Percentiles rank a stretch among this genome's conserved stretches.
Conservation (phyloP, 2,329 filamentous ascomycete genomes). For the Onygena corvina region DNA sequence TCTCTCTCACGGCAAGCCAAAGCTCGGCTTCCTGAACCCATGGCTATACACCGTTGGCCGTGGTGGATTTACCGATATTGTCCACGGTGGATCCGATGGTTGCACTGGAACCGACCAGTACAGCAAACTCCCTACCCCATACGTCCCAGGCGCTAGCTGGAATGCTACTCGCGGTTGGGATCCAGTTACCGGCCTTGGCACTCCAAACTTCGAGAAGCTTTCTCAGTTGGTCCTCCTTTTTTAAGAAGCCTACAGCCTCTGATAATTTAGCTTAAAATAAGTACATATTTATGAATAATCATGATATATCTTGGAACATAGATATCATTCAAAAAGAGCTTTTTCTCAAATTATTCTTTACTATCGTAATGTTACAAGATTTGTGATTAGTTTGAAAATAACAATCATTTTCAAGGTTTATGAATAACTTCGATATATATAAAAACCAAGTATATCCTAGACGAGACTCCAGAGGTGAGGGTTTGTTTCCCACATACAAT, state of each 20-base stretch:
- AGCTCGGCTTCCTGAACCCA: constrained; percentile 50
- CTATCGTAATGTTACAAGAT: too few species aligned
- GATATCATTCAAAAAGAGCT: not conserved
- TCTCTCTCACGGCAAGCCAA: constrained; percentile 41
- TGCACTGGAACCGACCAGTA: constrained; percentile 33
- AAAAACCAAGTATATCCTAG: too few species aligned
- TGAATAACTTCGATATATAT: too few species aligned
- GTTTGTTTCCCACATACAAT: too few species aligned
- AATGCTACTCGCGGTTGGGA: constrained; percentile 42
- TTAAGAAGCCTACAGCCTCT: not conserved
- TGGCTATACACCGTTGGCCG: constrained; percentile 43
- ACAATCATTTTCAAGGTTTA: too few species aligned
- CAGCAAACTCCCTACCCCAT: constrained; percentile 28
- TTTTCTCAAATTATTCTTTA: not conserved
- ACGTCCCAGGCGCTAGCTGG: constrained; percentile 38
- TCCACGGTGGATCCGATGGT: constrained; percentile 35
- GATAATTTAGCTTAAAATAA: not conserved
- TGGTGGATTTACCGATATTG: constrained; percentile 39
- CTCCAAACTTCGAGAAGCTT: constrained; percentile 20
- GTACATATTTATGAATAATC: not conserved
- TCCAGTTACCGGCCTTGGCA: constrained; percentile 36
- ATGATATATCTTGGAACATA: not conserved
- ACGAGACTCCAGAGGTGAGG: too few species aligned
- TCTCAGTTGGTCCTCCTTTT: not conserved
- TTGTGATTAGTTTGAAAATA: too few species aligned